These are phyloP conservation scores for Yarrowia sp. DNA, from an alignment of 805 yeast species.

Conservation along the genomic window DNA sequence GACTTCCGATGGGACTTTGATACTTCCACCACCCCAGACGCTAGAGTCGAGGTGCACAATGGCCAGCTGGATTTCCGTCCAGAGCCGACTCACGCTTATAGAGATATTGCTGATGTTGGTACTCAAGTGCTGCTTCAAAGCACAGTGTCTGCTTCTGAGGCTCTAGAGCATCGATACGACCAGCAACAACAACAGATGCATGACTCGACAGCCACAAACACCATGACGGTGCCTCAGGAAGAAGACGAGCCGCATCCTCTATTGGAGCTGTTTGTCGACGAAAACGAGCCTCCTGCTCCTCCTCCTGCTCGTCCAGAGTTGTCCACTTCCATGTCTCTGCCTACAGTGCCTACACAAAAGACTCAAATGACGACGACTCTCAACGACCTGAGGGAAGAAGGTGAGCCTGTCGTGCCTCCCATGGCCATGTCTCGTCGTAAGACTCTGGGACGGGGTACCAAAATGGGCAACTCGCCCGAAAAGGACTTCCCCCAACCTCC, in stretches of 20 bases:
- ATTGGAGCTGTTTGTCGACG: slow-evolving; percentile 64
- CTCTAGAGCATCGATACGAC: not conserved
- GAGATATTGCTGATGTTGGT: slow-evolving; percentile 11
- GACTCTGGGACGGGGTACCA: slow-evolving; percentile 17
- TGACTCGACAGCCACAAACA: slow-evolving; percentile 5
- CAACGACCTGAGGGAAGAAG: slow-evolving; percentile 8
- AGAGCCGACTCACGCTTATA: not conserved
- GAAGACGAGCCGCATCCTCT: slow-evolving; percentile 71
- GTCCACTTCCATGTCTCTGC: slow-evolving; percentile 19
- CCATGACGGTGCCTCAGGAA: slow-evolving; percentile 12
- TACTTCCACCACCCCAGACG: slow-evolving; percentile 41
- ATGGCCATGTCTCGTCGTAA: slow-evolving; percentile 22
- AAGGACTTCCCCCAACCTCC: slow-evolving; percentile 11
- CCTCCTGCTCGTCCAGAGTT: slow-evolving; percentile 5
- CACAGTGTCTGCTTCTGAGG: slow-evolving; percentile 13
- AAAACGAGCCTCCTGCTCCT: slow-evolving; percentile 38
- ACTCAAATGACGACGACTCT: not conserved
- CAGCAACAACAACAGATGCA: not conserved
- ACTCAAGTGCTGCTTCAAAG: slow-evolving; percentile 4
- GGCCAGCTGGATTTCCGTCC: slow-evolving; percentile 20
- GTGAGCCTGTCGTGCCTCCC: slow-evolving; percentile 14
- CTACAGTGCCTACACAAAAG: slow-evolving; percentile 15
- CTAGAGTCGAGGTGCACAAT: slow-evolving; percentile 11
- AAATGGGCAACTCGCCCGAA: not conserved
- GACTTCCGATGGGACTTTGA: slow-evolving; percentile 74